Conservation (phyloP, 2,329 filamentous ascomycete species). For the Arthroderma sp. region DNA sequence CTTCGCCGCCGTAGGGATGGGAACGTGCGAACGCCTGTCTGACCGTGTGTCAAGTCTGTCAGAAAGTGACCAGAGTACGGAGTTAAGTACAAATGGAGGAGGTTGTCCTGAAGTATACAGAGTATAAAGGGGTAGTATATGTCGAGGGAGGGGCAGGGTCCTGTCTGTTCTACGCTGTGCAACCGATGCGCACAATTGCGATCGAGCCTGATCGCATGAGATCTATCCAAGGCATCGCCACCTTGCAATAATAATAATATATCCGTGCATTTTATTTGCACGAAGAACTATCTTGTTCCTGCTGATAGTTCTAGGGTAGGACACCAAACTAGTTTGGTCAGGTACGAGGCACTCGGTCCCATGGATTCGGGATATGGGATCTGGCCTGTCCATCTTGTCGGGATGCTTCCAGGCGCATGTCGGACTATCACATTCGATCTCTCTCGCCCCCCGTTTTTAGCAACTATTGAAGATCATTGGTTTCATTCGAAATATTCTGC, state of each 20-base stretch:
- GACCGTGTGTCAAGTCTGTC: too few relatives aligned
- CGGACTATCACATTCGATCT: not conserved
- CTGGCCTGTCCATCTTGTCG: not conserved
- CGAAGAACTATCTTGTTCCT: not conserved
- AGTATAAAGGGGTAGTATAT: too few relatives aligned
- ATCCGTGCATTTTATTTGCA: not conserved
- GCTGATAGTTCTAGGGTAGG: not conserved
- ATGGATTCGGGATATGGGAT: conserved; percentile 4
- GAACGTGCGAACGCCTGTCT: too few relatives aligned
- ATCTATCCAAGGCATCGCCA: not conserved
- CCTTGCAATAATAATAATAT: not conserved
- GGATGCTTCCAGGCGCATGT: not conserved
- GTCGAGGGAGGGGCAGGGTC: too few relatives aligned
- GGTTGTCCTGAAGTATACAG: too few relatives aligned
- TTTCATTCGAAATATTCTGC: conserved; percentile 1
- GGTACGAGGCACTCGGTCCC: conserved; percentile 1
- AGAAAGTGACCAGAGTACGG: too few relatives aligned
- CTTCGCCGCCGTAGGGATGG: not conserved
- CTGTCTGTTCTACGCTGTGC: not conserved
- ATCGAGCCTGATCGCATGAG: not conserved
- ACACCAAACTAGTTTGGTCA: not conserved
- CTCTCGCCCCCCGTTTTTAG: not conserved
- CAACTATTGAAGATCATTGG: conserved; percentile 4
- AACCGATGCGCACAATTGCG: not conserved
- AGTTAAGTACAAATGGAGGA: too few relatives aligned